Conservation (phyloP, 257 asterid genomes). For the Salvia splendens region DNA sequence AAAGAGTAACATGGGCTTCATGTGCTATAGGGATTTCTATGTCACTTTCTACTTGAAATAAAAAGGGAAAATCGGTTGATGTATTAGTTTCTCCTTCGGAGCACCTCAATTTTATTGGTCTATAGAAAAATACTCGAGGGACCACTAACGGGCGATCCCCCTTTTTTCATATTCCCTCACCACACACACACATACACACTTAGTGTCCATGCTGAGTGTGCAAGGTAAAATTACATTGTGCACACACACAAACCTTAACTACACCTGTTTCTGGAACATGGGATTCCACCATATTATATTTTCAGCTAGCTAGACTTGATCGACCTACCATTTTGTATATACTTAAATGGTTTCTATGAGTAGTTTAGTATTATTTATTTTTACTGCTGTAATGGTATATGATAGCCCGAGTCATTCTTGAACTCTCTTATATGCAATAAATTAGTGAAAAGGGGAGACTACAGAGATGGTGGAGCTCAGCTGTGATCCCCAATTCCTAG, state of each 20-base stretch:
- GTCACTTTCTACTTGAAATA: constrained; percentile 45
- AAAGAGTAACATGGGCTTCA: constrained; percentile 86
- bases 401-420: neutral
- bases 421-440: constrained; percentile 4
- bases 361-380: neutral
- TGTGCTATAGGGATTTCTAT: constrained; percentile 56
- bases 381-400: neutral
- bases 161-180: neutral
- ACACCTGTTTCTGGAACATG: constrained; percentile 22
- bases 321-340: constrained; percentile 14
- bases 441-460: neutral
- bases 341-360: constrained; percentile 13
- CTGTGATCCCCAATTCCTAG: constrained; percentile 16
- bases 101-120: constrained; percentile 29
- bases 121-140: constrained; percentile 12
- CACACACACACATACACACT: neutral
- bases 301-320: constrained; percentile 29
- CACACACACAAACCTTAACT: neutral
- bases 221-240: neutral
- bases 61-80: constrained; percentile 31
- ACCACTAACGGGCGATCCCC: constrained; percentile 15
- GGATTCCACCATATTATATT: constrained; percentile 31
- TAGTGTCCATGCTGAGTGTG: neutral
- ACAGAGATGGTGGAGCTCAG: neutral
- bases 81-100: constrained; percentile 25